Percentiles rank a stretch among this genome's conserved stretches.
Evolutionary conservation across 2,329 filamentous ascomycete species (phyloP).

Genomic region (Colletotrichum ledebouriae): DNA sequence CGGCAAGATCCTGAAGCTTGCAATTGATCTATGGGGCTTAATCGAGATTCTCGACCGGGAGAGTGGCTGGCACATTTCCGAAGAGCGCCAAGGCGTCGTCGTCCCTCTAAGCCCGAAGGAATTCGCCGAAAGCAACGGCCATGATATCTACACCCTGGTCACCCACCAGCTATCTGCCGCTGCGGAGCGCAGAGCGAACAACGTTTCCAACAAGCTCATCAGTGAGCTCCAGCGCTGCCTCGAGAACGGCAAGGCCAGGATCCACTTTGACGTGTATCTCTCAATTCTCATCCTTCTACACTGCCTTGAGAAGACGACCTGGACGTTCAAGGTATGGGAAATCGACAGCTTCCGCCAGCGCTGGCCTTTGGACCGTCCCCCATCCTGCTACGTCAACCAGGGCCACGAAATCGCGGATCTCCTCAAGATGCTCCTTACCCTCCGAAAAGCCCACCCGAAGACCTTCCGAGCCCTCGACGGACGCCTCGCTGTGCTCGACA

Average conservation of each 20-base stretch:
- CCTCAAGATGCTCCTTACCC: slow-evolving; percentile 72
- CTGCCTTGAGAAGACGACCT: slow-evolving; percentile 76
- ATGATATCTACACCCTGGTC: slow-evolving; percentile 71
- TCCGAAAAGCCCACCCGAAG: slow-evolving; percentile 70
- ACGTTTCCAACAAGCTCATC: slow-evolving; percentile 69
- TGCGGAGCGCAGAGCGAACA: slow-evolving; percentile 73
- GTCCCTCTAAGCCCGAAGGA: slow-evolving; percentile 64
- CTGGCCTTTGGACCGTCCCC: slow-evolving; percentile 72
- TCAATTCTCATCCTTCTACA: slow-evolving; percentile 74
- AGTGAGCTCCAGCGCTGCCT: slow-evolving; percentile 72
- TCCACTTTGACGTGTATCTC: slow-evolving; percentile 73
- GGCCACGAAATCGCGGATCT: slow-evolving; percentile 70
- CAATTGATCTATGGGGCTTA: slow-evolving; percentile 74
- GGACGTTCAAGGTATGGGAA: slow-evolving; percentile 78
- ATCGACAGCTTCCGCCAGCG: slow-evolving; percentile 69
- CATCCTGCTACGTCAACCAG: slow-evolving; percentile 69
- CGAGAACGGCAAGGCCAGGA: slow-evolving; percentile 71
- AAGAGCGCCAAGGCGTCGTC: slow-evolving; percentile 59
- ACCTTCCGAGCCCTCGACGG: slow-evolving; percentile 62
- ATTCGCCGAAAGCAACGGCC: slow-evolving; percentile 60
- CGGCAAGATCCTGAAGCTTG: slow-evolving; percentile 69
- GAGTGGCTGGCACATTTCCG: slow-evolving; percentile 70
- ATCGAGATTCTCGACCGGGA: slow-evolving; percentile 76
- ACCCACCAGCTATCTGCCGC: slow-evolving; percentile 75
- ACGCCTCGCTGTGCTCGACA: slow-evolving; percentile 60